Evolutionary conservation across 2,329 filamentous ascomycete genomes (phyloP).

Genomic region (Scedosporium dehoogii): DNA sequence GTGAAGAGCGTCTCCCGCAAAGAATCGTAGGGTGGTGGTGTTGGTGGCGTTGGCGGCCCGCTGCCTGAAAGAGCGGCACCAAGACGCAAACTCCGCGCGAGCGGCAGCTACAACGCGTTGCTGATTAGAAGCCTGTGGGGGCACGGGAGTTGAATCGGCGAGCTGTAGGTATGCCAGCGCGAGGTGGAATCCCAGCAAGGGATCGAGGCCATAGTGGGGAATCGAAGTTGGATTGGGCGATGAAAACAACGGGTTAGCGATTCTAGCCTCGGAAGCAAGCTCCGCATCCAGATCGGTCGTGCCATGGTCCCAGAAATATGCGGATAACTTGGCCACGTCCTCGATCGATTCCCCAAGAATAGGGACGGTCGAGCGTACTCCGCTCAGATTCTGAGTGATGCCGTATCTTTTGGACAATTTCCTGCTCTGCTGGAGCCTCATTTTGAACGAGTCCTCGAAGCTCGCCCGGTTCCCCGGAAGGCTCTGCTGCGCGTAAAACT

Average conservation of each 20-base stretch:
- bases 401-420: neutral
- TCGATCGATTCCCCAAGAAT: neutral
- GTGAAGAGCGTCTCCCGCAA: neutral
- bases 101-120: neutral
- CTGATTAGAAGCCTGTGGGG: neutral
- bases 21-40: neutral
- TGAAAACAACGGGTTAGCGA: neutral
- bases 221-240: neutral
- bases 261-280: neutral
- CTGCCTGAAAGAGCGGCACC: neutral
- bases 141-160: neutral
- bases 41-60: neutral
- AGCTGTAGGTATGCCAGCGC: neutral
- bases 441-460: neutral
- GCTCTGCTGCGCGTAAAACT: neutral
- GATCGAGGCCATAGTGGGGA: neutral
- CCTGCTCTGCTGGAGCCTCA: neutral
- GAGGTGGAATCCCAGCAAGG: neutral
- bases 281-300: neutral
- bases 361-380: neutral
- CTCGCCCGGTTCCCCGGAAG: neutral
- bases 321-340: neutral
- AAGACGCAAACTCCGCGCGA: neutral
- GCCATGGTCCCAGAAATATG: neutral
- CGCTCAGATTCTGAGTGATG: neutral